phyloP scores from a whole-genome alignment of 139 green algal species.

The Chlamydomonas sphaeroides region DNA sequence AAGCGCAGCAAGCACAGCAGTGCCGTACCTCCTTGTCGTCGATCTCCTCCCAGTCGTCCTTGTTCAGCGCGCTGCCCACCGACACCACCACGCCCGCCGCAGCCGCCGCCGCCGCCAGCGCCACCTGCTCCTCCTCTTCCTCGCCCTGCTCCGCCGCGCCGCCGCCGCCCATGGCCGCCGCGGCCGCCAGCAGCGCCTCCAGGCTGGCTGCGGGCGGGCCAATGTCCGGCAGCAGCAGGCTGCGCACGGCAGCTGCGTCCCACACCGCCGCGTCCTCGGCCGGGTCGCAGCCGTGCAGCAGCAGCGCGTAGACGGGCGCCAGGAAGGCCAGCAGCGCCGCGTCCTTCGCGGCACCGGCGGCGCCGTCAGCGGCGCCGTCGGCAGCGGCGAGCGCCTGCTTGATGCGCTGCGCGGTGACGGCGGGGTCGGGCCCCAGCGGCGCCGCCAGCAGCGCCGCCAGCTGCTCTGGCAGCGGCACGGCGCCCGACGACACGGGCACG shows the following conservation, averaged over 20 bases:
- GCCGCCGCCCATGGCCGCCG: background rate
- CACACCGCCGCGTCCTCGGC: background rate
- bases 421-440: too few relatives aligned
- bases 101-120: too few relatives aligned
- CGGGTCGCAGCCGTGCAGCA: conserved; percentile 1
- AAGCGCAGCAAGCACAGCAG: too few relatives aligned
- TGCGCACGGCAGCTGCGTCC: conserved; percentile 6
- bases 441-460: too few relatives aligned
- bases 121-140: background rate
- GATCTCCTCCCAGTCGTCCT: conserved; percentile 43
- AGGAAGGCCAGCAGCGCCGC: background rate
- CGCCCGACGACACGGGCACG: background rate
- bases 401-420: too few relatives aligned
- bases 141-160: background rate
- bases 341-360: background rate
- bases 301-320: background rate
- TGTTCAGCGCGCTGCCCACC: conserved; percentile 28
- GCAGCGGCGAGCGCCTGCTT: background rate
- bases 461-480: too few relatives aligned
- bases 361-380: background rate
- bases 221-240: conserved; percentile 29
- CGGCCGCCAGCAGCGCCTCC: background rate
- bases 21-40: conserved; percentile 33
- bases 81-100: background rate
- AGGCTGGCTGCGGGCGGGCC: background rate